Conservation (phyloP, 805 yeast species). For the Clavispora carvajalis region DNA sequence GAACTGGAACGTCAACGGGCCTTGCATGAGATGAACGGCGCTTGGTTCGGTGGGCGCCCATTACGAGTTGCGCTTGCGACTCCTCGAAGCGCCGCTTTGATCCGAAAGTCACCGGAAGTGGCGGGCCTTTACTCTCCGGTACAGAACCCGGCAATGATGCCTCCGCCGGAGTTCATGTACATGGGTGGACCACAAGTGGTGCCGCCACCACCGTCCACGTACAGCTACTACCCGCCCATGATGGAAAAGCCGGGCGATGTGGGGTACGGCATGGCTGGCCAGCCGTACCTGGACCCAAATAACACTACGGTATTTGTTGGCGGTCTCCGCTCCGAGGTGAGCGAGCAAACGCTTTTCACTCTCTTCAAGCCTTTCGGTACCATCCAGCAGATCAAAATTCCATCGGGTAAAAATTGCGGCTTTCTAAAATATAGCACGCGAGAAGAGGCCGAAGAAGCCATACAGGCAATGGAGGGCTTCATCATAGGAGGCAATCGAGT, state of each 20-base stretch:
- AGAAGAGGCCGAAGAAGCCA: constrained; percentile 80
- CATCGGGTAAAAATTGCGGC: constrained; percentile 81
- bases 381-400: constrained; percentile 65
- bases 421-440: constrained; percentile 78
- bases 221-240: constrained; percentile 2
- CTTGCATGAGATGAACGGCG: constrained; percentile 69
- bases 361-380: constrained; percentile 72
- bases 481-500: constrained; percentile 81
- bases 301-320: constrained; percentile 79
- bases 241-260: constrained; percentile 1
- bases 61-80: constrained; percentile 76
- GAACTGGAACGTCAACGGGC: constrained; percentile 68
- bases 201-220: constrained; percentile 8
- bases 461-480: constrained; percentile 83
- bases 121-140: neutral
- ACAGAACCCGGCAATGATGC: constrained; percentile 1
- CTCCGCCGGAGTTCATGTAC: constrained; percentile 11
- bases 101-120: constrained; percentile 7
- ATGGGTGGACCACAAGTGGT: constrained; percentile 9
- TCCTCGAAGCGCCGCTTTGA: constrained; percentile 44
- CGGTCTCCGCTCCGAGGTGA: constrained; percentile 60
- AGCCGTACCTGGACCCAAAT: constrained; percentile 40
- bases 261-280: constrained; percentile 1
- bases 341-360: constrained; percentile 55
- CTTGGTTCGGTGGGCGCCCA: constrained; percentile 74